Percentiles rank a stretch among this genome's conserved stretches.
These are phyloP conservation scores for Pyrenochaeta sp. DNA, from an alignment of 2,329 filamentous ascomycete genomes.

Conservation along the genomic window DNA sequence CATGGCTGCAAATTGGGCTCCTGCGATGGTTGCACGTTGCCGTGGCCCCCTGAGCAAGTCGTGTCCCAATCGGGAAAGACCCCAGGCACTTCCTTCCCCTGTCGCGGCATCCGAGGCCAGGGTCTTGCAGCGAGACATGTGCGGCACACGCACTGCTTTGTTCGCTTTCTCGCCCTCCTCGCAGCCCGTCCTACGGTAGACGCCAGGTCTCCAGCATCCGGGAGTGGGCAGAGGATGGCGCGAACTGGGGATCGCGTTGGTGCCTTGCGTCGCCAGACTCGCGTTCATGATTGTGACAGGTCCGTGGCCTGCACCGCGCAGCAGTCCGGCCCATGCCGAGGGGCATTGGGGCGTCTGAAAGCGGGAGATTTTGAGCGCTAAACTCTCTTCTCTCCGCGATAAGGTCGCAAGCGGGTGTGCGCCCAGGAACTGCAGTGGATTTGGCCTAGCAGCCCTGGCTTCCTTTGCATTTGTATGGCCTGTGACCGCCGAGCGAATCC, in stretches of 20 bases:
- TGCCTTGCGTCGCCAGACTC: conserved; percentile 14
- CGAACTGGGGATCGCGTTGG: conserved; percentile 7
- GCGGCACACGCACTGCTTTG: not conserved
- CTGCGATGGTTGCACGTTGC: no score
- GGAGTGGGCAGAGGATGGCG: conserved; percentile 5
- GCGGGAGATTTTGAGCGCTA: conserved; percentile 28
- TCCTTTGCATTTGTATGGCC: conserved; percentile 15
- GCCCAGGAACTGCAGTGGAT: conserved; percentile 26
- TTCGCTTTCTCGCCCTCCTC: not conserved
- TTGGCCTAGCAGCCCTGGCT: conserved; percentile 21
- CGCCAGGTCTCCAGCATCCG: not conserved
- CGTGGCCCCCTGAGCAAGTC: not conserved
- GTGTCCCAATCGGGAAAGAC: conserved; percentile 22
- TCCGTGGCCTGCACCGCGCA: not conserved
- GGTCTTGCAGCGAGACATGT: conserved; percentile 11
- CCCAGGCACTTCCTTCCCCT: conserved; percentile 24
- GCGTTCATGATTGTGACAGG: not conserved
- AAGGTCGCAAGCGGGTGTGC: conserved; percentile 31
- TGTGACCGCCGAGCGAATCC: conserved; percentile 11
- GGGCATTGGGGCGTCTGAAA: conserved; percentile 1
- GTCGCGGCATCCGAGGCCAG: conserved; percentile 16
- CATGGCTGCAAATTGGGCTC: not conserved
- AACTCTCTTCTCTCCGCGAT: conserved; percentile 25
- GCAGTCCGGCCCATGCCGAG: conserved; percentile 15
- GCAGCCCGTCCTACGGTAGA: no score